Evolutionary conservation across 2,329 filamentous ascomycete genomes (phyloP).

Genomic region (Claviceps maximensis): DNA sequence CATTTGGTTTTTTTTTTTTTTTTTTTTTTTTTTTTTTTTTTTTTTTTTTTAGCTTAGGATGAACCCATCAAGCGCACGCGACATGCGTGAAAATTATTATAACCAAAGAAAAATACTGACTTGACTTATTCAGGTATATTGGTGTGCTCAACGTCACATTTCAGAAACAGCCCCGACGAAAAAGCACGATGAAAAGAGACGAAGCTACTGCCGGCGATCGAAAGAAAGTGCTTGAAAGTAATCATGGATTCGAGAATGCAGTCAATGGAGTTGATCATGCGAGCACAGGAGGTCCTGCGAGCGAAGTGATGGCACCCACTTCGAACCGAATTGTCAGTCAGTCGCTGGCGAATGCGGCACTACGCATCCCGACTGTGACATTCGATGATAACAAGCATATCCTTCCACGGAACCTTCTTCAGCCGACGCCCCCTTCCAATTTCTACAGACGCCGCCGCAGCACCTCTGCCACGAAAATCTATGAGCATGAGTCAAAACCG

Average conservation of each 20-base stretch:
- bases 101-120: constrained; percentile 1
- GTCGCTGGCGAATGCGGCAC: constrained; percentile 52
- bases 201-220: constrained; percentile 25
- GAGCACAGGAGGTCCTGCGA: constrained; percentile 4
- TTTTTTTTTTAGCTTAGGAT: not conserved
- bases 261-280: constrained; percentile 3
- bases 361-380: constrained; percentile 74
- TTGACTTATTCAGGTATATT: constrained; percentile 56
- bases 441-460: constrained; percentile 21
- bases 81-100: too few species aligned
- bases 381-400: constrained; percentile 93
- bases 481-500: constrained; percentile 5
- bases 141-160: constrained; percentile 95
- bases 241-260: not conserved
- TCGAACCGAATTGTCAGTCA: constrained; percentile 47
- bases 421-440: constrained; percentile 34
- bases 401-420: constrained; percentile 71
- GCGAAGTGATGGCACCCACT: constrained; percentile 9
- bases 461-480: constrained; percentile 17
- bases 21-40: too few species aligned
- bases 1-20: too few species aligned
- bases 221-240: constrained; percentile 21
- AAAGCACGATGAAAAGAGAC: constrained; percentile 40
- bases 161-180: constrained; percentile 64
- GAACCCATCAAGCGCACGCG: not conserved